Evolutionary conservation across 1,284 basidiomycete species (phyloP), one percentile per base, ranked within the genome.

Genomic region (Exobasidium rhododendri): DNA sequence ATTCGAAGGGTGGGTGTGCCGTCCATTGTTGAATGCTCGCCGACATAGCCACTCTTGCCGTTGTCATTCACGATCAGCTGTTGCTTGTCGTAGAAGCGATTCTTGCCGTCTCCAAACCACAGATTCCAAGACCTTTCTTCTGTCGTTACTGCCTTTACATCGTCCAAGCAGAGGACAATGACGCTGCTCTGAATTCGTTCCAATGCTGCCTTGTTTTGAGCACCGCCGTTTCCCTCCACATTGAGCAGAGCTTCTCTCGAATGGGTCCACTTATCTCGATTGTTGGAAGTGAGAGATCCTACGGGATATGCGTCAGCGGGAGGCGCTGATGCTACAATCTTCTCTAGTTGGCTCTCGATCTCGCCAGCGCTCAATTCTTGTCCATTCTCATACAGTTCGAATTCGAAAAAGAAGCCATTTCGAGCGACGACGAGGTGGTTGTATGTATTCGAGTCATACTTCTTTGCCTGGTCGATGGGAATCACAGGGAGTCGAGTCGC

Each of bases 41-140:
- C 92, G 85, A 93, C 88, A 70, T 96, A 99, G 1, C 92, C 94
- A 29, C 91, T 92, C 64, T 92, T 90, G 59, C 92, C 96, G 90
- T 96, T 40, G 96, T 90, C 64, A 17, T 68, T 69, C 14, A 75
- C 67, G 54, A 78, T 71, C 65, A 80, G 91, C 80, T 97, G 90
- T 80, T 98, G 94, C 82, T 98, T 98, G 84, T 98, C 96, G 80
- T 90, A 97, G 85, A 91, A 99, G 64, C 94, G 84, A 82, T 97
- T 97, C 67, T 87, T 85, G 46, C 91, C 93, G 69, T 96, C 87
- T 47, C 94, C 94, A 29, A 89, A 89, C 94, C 94, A 98, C 65
- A 89, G 87, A 24, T 82, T 83, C 90, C 91, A 70, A 6, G 67
- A 67, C 20, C 68, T 62, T 40, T 92, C 87, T 71, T 97, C 91